Evolutionary conservation across 176 grass and related monocot species (phyloP).

Genomic region (Rhynchospora breviuscula): DNA sequence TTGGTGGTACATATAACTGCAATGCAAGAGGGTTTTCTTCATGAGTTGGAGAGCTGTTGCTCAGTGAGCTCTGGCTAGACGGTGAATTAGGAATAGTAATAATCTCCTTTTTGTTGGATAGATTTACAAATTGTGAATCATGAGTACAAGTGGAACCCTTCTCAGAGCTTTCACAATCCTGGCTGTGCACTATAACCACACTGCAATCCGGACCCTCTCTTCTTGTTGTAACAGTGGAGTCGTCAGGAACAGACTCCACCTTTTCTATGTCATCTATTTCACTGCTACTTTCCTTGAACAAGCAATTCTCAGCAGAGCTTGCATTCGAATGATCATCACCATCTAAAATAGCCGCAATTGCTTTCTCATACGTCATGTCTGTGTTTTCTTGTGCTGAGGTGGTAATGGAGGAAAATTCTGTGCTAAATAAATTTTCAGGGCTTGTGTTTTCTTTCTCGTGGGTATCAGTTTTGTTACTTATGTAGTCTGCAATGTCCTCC

Average conservation of each 20-base stretch:
- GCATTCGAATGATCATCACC: not conserved
- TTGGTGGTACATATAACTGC: slow-evolving; percentile 20
- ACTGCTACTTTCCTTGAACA: not conserved
- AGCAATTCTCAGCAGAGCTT: not conserved
- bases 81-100: slow-evolving; percentile 16
- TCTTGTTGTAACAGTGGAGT: slow-evolving; percentile 18
- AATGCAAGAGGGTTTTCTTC: slow-evolving; percentile 24
- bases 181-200: slow-evolving; percentile 7
- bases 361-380: slow-evolving; percentile 19
- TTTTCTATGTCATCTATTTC: not conserved
- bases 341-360: slow-evolving; percentile 22
- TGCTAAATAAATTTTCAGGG: slow-evolving; percentile 1
- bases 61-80: slow-evolving; percentile 40
- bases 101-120: not conserved
- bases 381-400: not conserved
- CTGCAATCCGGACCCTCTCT: slow-evolving; percentile 22
- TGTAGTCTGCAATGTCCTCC: slow-evolving; percentile 15
- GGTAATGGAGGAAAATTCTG: slow-evolving; percentile 14
- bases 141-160: slow-evolving; percentile 26
- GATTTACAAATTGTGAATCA: not conserved
- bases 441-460: slow-evolving; percentile 13
- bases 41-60: slow-evolving; percentile 36
- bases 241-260: slow-evolving; percentile 9
- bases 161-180: slow-evolving; percentile 27
- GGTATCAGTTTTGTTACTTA: slow-evolving; percentile 23